Base-by-base conservation (phyloP, 2,329 filamentous ascomycete species). In the Fusarium humuli region DNA sequence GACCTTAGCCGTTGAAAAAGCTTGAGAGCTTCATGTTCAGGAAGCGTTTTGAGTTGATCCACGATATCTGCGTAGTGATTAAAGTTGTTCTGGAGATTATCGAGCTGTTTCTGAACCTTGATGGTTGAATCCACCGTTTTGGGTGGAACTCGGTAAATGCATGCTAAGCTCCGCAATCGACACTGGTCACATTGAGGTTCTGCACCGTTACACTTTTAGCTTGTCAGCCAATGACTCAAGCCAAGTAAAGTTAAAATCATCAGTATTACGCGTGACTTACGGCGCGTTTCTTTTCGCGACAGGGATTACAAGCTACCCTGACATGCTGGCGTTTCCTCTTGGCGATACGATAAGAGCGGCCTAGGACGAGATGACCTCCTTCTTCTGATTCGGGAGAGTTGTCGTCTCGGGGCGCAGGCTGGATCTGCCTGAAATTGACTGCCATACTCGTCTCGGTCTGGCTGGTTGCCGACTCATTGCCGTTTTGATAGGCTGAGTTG, bases 281-380 rank as follows among this genome's bases (percentile, higher is more conserved):
- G 8, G 58, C 54, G 34, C 58, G 58, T 34, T 61, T 61, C 44
- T 59, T 61, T 6, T 61, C 58, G 3, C 54, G 58, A 23, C 58
- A 61, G 54, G 54, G 54, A 29, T 61, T 61, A 18, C 58, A 61
- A n/a, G 58, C 58, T 61, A 59, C 27, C 54, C 34, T 61, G 54
- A 59, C 54, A 59, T 61, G 34, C 23, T 59, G 58, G 7, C 58
- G 58, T 13, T 61, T 61, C 1, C 22, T 46, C 6, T 59, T 61
- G 1, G 34, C 25, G 18, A 59, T 40, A 5, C 54, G 54, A 13
- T 42, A 61, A 18, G 46, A 14, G 6, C 22, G 44, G 12, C 47
- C 34, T 2, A 13, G 11, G 7, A 47, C 45, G 12, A 14, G 14
- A n/a, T 27, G 14, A 32, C 25, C 42, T 29, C 45, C n/a, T 29